Evolutionary conservation across 352 stramenopile genomes (phyloP), one percentile per base, ranked within the genome.

Genomic region (Saprolegnia parasitica): DNA sequence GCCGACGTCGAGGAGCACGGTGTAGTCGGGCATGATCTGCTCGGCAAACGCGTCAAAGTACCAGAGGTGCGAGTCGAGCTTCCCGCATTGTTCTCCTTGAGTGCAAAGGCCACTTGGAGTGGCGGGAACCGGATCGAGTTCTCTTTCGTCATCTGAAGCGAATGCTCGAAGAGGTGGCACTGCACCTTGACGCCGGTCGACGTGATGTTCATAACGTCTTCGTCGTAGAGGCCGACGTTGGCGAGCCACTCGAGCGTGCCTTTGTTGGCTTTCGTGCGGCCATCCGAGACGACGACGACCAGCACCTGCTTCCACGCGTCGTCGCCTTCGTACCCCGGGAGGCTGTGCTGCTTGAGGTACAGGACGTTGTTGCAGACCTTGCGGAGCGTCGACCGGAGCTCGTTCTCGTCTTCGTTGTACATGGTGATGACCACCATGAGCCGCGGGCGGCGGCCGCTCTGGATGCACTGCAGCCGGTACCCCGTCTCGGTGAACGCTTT

Each of bases 371-470:
- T 93, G 56, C 81, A 80, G 1, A 95, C 73, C 73, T 93, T 95
- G 65, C 85, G 80, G 6, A 95, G 73, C 55, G 87, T 92, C 6
- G 72, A 76, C 60, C 88, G 86, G 3, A 95, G 74, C 63, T 92
- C 78, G 37, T 81, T 72, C 5, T 81, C 81, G 0, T 73, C 74
- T 76, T 95, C 86, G 67, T 95, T 95, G 75, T 89, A 95, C 76
- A 93, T 91, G 29, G 84, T 95, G 72, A 95, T 91, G 61, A 84
- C 90, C 35, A 95, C 84, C 81, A 95, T 88, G 5, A 93, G 73
- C n/a, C 79, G 71, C 4, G 85, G 87, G 0, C 84, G 81, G 26
- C 87, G 82, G 8, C 82, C 72, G 49, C 86, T 83, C 73, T 93
- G 84, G 52, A 93, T 84, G 50, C 82, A 92, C 4, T 85, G 87